Evolutionary conservation across 2,329 filamentous ascomycete genomes (phyloP), one percentile per base, ranked within the genome.

Genomic region (Cladosporium sphaerospermum): DNA sequence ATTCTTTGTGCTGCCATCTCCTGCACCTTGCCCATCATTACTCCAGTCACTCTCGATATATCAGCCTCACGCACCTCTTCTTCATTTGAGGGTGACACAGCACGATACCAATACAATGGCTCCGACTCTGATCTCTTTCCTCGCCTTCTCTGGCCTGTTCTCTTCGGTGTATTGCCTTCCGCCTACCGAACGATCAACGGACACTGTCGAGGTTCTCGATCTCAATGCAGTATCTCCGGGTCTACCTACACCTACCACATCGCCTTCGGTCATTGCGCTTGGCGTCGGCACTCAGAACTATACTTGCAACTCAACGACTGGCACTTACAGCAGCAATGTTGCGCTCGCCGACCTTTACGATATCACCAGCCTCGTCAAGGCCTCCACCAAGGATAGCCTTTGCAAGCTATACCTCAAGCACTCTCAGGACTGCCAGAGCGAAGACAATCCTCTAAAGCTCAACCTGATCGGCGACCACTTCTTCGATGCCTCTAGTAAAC

Each of bases 271-370:
- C 70, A 78, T 86, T 57, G 76, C 75, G 53, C 69, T 86, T 40
- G 83, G 83, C 59, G 78, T 83, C 60, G 83, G 83, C 54, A 78
- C 83, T 61, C 83, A 86, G 63, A 86, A 86, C 76, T 86, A 86
- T 73, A 83, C 80, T 36, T 86, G 83, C 69, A 65, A 61, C 31
- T 55, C 62, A 9, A 57, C 57, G 11, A 56, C 49, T 28, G 46
- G 49, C 37, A 57, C 53, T 31, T 66, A 58, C 55, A 53, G 61
- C 57, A 53, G 58, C 45, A 60, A 67, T 65, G 2, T 59, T 61
- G 65, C 71, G 45, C 62, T 71, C 6, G 60, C 71, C n/a, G 75
- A 78, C 2, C 79, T 79, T 59, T 68, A 70, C 41, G 57, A 68
- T 18, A 65, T 70, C 28, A 67, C 69, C 2, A 67, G 72, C 3